phyloP scores from a whole-genome alignment of 495 filamentous ascomycete genomes.

The Zalerion maritima region DNA sequence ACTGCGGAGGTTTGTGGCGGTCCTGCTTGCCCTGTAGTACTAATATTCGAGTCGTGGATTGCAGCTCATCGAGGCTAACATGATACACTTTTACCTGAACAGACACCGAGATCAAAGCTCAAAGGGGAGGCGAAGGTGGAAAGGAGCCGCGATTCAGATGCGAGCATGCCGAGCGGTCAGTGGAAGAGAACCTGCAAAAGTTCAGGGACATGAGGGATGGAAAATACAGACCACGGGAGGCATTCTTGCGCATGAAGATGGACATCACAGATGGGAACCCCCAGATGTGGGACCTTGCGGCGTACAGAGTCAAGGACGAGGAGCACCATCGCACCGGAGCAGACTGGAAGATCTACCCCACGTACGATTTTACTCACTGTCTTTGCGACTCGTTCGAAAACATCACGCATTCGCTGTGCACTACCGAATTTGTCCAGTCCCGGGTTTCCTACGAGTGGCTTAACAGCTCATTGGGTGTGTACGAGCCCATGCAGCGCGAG shows the following conservation, averaged over 20 bases:
- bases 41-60: too few relatives aligned
- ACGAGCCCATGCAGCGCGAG: conserved; percentile 70
- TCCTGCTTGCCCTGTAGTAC: too few relatives aligned
- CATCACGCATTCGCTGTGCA: conserved; percentile 83
- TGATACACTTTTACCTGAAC: too few relatives aligned
- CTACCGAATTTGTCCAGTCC: conserved; percentile 66
- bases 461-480: conserved; percentile 55
- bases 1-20: too few relatives aligned
- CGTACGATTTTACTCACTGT: conserved; percentile 84
- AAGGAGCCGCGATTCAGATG: conserved; percentile 48
- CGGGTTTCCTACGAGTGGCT: conserved; percentile 82
- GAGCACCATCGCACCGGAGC: conserved; percentile 46
- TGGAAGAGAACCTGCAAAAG: conserved; percentile 62
- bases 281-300: conserved; percentile 49
- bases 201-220: conserved; percentile 88
- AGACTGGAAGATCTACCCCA: conserved; percentile 72
- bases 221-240: conserved; percentile 74
- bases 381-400: conserved; percentile 80
- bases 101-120: conserved; percentile 1
- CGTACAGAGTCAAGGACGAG: conserved; percentile 48
- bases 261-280: conserved; percentile 35
- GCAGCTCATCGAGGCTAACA: too few relatives aligned
- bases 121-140: conserved; percentile 1
- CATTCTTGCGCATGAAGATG: conserved; percentile 88
- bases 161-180: conserved; percentile 55